Percentiles rank a stretch among this genome's conserved stretches.
These are phyloP conservation scores for Arctium lappa DNA, from an alignment of 129 eudicot species.

Conservation along the genomic window DNA sequence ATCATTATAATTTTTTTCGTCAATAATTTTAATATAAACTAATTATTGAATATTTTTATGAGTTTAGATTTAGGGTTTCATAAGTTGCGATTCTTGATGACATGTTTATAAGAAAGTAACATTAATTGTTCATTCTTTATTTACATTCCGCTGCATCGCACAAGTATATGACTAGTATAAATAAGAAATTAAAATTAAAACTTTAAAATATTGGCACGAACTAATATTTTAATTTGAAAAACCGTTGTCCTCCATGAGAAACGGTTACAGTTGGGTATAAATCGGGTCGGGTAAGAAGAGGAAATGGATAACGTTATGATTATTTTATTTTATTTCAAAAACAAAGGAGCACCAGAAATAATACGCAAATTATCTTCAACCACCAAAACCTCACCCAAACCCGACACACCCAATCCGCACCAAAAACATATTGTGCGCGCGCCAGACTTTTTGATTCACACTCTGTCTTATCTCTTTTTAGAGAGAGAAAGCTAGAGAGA, in stretches of 20 bases:
- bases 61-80: too few species aligned
- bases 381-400: conserved; percentile 72
- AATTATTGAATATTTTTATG: too few species aligned
- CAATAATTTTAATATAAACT: too few species aligned
- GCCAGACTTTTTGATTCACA: conserved; percentile 5
- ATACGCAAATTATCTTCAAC: conserved; percentile 40
- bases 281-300: conserved; percentile 12
- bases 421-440: conserved; percentile 27
- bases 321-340: background rate
- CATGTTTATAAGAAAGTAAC: too few species aligned
- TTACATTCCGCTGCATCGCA: too few species aligned
- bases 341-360: conserved; percentile 50
- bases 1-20: too few species aligned
- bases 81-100: too few species aligned
- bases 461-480: conserved; percentile 17
- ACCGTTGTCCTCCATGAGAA: background rate
- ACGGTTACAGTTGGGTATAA: background rate
- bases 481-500: conserved; percentile 16
- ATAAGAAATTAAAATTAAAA: too few species aligned
- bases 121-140: too few species aligned
- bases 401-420: conserved; percentile 16
- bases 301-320: conserved; percentile 23
- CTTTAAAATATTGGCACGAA: too few species aligned
- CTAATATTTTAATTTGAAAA: conserved; percentile 9
- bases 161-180: too few species aligned